Evolutionary conservation across 2,329 filamentous ascomycete species (phyloP), one percentile per base, ranked within the genome.

Genomic region (Penicillium janthinellum): DNA sequence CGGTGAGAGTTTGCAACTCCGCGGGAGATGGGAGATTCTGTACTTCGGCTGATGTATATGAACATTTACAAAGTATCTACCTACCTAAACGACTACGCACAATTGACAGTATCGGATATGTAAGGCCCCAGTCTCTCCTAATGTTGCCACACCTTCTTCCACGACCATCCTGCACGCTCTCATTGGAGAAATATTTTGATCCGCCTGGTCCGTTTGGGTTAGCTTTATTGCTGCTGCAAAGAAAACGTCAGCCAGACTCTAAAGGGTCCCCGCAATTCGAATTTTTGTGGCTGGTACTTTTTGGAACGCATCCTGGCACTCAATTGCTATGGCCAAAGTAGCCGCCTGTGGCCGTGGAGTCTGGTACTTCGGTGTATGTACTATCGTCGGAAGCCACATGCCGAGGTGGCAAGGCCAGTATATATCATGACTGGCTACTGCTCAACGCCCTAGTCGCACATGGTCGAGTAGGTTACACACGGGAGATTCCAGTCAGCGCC

Each of bases 71-170:
- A 20, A 20, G 20, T 20, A 20, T 20, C 20, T 20, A 20, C 20
- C 20, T 20, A 20, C 20, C 20, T 20, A 20, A 20, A 20, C 20
- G 20, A 20, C 20, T 20, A 20, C 22, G 14, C 41, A 28, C 22
- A 7, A 10, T 12, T 17, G 14, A 47, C 14, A 31, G 10, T 47
- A 47, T 31, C 44, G 22, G 25, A n/a, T 17, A 31, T 47, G 44
- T 22, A 47, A 14, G 44, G 31, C 44, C 35, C 31, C 31, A 37
- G 37, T 37, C 14, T 60, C 52, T 61, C 55, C 61, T 20, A 20
- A 20, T 20, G 20, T 65, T 38, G 63, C 61, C 63, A 65, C 63
- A 62, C 59, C 53, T 64, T 57, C 56, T 61, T 57, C 45, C 31
- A 47, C 45, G 31, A 14, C 39, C 10, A 28, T 42, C 54, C 53